Base-by-base conservation (phyloP, 345 rosid species). In the Geranium brycei region DNA sequence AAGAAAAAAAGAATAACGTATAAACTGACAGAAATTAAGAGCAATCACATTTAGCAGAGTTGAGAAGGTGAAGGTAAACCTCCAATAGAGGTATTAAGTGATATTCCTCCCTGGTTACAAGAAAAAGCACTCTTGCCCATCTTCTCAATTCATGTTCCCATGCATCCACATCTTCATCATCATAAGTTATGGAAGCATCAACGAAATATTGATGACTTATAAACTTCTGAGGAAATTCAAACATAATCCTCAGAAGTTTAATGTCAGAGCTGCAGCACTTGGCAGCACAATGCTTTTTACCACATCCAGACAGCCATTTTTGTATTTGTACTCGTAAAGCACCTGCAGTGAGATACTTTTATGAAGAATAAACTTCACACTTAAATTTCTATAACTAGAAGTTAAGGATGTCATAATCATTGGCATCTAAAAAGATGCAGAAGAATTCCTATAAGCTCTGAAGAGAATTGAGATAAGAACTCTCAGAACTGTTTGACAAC, bases 141-240 rank as follows among this genome's bases (percentile, higher is more conserved):
- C 91, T 82, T 77, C 76, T 91, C 30, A 85, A 84, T 78, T 85
- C 87, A 72, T 64, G 73, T 66, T 89, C 95, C 98, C 98, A 91
- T 56, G 88, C 86, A 73, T 79, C 84, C 76, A 89, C 71, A 75
- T 91, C 98, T 77, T 78, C 98, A 65, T 91, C 98, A 72, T 91
- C 89, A 73, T 69, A 85, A 76, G 70, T 71, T 62, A 68, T 65
- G 8, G 63, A 40, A 59, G 70, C 62, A 73, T 72, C 80, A 71
- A 35, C 75, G 59, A 70, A 65, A 62, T 57, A 2, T 17, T 30
- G 71, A 68, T 67, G 68, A 65, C 75, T 73, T 51, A 78, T 63
- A 64, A 85, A 91, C 61, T 60, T 67, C 58, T 72, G 61, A 23
- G 91, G 87, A 71, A 87, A 87, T 68, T 79, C 88, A 58, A 72